These are phyloP conservation scores for Echeveria elegans DNA, from an alignment of 164 flowering plant genomes.

Conservation along the genomic window DNA sequence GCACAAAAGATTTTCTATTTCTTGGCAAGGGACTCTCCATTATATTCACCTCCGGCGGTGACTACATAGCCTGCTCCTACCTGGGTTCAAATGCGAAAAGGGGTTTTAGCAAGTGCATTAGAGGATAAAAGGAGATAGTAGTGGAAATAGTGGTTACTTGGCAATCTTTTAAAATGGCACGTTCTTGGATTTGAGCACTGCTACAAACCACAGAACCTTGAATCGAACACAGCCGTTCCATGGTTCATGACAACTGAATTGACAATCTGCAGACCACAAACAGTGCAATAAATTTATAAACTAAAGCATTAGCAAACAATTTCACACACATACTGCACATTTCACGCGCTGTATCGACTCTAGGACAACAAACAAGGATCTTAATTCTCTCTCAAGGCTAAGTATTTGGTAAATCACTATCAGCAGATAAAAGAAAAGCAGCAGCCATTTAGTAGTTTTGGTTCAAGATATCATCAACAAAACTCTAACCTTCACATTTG, in stretches of 20 bases:
- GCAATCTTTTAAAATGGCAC: conserved; percentile 69
- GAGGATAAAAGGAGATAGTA: not conserved
- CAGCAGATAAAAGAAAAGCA: not conserved
- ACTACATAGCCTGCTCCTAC: no score
- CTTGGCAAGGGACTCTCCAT: no score
- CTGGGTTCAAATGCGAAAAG: not conserved
- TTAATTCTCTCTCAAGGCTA: not conserved
- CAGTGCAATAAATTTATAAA: not conserved
- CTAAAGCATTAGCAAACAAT: not conserved
- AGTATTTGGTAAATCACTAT: not conserved
- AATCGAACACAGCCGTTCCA: conserved; percentile 74
- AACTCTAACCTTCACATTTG: conserved; percentile 78
- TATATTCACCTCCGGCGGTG: no score
- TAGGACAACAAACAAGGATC: not conserved
- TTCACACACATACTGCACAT: not conserved
- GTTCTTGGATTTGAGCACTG: conserved; percentile 87
- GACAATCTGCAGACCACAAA: conserved; percentile 41
- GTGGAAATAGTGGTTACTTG: conserved; percentile 30
- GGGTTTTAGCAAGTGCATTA: not conserved
- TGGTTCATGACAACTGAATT: conserved; percentile 92
- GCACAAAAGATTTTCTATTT: no score
- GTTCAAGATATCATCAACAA: not conserved
- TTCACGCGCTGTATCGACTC: not conserved
- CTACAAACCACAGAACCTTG: conserved; percentile 91
- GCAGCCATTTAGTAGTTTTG: not conserved